phyloP scores from a whole-genome alignment of 75 land plant species.

The Sequoia sempervirens region DNA sequence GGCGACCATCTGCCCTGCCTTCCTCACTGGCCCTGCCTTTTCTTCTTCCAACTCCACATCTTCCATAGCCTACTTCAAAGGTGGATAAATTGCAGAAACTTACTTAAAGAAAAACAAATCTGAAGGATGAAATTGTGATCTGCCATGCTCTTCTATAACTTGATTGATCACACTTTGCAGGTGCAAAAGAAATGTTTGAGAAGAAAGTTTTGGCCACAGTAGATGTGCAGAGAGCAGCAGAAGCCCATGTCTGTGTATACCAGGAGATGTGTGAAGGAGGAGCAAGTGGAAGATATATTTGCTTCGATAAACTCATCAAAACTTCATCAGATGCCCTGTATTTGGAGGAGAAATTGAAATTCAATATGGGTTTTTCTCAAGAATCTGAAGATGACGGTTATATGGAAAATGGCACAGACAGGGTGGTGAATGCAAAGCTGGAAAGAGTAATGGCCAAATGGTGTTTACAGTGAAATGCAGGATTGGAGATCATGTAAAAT shows the following conservation, averaged over 20 bases:
- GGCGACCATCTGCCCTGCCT: slow-evolving; percentile 45
- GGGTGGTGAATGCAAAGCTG: background rate
- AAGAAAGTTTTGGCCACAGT: slow-evolving; percentile 47
- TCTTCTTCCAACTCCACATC: slow-evolving; percentile 21
- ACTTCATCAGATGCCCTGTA: slow-evolving; percentile 20
- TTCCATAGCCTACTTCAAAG: slow-evolving; percentile 59
- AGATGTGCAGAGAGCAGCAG: slow-evolving; percentile 41
- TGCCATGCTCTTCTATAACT: background rate
- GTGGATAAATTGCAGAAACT: slow-evolving; percentile 14
- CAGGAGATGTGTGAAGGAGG: slow-evolving; percentile 30
- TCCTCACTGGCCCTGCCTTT: slow-evolving; percentile 46
- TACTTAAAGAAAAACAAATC: too few relatives aligned
- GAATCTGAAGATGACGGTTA: background rate
- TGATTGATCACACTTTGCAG: slow-evolving; percentile 3
- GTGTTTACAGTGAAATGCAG: too few relatives aligned
- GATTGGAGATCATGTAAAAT: too few relatives aligned
- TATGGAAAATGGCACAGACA: background rate
- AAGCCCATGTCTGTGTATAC: slow-evolving; percentile 49
- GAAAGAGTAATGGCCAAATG: background rate
- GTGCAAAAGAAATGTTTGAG: slow-evolving; percentile 44
- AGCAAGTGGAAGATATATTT: slow-evolving; percentile 59
- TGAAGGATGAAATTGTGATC: background rate
- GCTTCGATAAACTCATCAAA: slow-evolving; percentile 38
- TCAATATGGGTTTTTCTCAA: slow-evolving; percentile 4
- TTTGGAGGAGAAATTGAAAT: slow-evolving; percentile 15